Base-by-base conservation (phyloP, 352 stramenopile species). In the Phytophthora cactorum region DNA sequence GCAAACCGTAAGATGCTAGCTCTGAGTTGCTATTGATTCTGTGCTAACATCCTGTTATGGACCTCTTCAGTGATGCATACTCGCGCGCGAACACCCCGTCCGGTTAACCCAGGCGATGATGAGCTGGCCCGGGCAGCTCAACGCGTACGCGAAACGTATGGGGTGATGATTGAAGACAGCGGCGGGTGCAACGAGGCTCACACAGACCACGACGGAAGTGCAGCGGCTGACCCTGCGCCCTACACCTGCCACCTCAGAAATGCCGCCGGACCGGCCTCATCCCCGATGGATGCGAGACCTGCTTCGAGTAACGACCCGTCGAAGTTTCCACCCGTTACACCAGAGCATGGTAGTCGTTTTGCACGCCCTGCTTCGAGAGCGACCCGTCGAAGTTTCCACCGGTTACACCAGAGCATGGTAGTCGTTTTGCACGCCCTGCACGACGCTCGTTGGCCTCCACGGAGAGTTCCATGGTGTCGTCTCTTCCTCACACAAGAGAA, bases 401-500 rank as follows among this genome's bases (percentile, higher is more conserved):
- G 3, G 0, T 22, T 15, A 50, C 44, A 32, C 44, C 44, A 15
- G 44, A 50, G 8, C 44, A 0, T 2, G 17, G 44, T 28, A 17
- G 17, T 32, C 22, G 4, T 50, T 32, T 11, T 31, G 6, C 15
- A 6, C 44, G 44, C 44, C 22, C 44, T 32, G n/a, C 53, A 6
- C 29, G 53, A 5, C 53, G 36, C 15, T 60, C 39, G 3, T 25
- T 60, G 53, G 29, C 34, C 32, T 28, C 12, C 5, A 60, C 53
- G 15, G 22, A 17, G 4, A 52, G 39, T 9, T 29, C 53, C 5
- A 46, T 60, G 43, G 12, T 14, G 7, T 39, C 10, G 0, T 47
- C 28, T 6, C 55, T 32, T n/a, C 55, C 27, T 22, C 22, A 22
- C 22, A 22, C 22, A 22, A 22, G 22, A 22, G 22, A 22, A 22